phyloP scores from a whole-genome alignment of 2,329 filamentous ascomycete species.

The Dactylonectria estremocensis region DNA sequence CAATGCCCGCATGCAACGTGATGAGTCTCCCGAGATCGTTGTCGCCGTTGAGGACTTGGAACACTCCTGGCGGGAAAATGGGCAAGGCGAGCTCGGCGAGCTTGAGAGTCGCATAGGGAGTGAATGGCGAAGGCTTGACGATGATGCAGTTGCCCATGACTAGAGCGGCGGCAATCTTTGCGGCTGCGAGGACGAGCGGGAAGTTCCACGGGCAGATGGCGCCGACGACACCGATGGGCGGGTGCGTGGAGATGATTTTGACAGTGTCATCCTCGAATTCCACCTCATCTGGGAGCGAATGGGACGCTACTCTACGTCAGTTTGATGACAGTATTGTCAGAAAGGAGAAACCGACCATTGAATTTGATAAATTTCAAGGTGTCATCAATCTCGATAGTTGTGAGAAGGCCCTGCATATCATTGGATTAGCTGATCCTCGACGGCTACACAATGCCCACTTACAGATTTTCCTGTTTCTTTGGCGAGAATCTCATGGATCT shows the following conservation, averaged over 20 bases:
- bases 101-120: conserved; percentile 71
- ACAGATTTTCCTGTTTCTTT: conserved; percentile 10
- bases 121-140: conserved; percentile 70
- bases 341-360: background rate
- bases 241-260: conserved; percentile 18
- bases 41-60: conserved; percentile 73
- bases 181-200: conserved; percentile 64
- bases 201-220: conserved; percentile 71
- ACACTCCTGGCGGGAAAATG: conserved; percentile 72
- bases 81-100: conserved; percentile 68
- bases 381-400: conserved; percentile 8
- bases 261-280: background rate
- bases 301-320: background rate
- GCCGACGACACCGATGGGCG: conserved; percentile 58
- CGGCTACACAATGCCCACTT: background rate
- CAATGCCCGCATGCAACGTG: conserved; percentile 69
- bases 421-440: background rate
- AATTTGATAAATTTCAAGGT: conserved; percentile 1
- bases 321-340: background rate
- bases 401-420: background rate
- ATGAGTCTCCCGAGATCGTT: conserved; percentile 72
- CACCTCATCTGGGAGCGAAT: background rate
- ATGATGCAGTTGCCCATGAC: conserved; percentile 70
- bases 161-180: conserved; percentile 70
- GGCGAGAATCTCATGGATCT: conserved; percentile 3